These are phyloP conservation scores for Arachnomyces sp. DNA, from an alignment of 2,329 filamentous ascomycete genomes.

Conservation along the genomic window DNA sequence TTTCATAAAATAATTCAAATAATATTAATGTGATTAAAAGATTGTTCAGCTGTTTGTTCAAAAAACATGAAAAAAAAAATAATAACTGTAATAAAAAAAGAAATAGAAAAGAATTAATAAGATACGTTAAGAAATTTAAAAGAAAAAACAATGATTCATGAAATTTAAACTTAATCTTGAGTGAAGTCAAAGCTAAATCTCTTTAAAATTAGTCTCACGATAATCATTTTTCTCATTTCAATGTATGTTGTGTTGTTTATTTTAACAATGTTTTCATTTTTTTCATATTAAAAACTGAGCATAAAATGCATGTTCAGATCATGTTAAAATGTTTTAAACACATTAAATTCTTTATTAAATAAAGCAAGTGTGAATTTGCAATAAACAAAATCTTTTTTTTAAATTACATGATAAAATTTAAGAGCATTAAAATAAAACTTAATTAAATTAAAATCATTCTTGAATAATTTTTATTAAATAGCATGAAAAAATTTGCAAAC, in stretches of 20 bases:
- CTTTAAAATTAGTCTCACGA: too few relatives aligned
- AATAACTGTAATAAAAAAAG: too few relatives aligned
- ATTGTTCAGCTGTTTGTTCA: too few relatives aligned
- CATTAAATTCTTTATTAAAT: slow-evolving; percentile 5
- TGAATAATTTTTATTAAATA: slow-evolving; percentile 15
- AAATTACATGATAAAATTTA: slow-evolving; percentile 8
- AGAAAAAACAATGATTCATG: too few relatives aligned
- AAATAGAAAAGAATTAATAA: too few relatives aligned
- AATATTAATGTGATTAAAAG: too few relatives aligned
- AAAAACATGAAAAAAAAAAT: too few relatives aligned
- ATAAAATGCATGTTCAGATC: slow-evolving; percentile 3
- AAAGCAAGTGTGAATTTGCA: slow-evolving; percentile 12
- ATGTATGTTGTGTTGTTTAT: slow-evolving; percentile 5
- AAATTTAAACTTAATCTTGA: too few relatives aligned
- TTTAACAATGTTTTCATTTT: slow-evolving; percentile 5
- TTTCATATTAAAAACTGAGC: slow-evolving; percentile 4
- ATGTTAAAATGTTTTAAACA: slow-evolving; percentile 5
- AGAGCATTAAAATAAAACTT: slow-evolving; percentile 13
- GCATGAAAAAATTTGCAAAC: slow-evolving; percentile 18
- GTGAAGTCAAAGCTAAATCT: too few relatives aligned
- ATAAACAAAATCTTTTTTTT: slow-evolving; percentile 9
- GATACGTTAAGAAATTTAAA: too few relatives aligned
- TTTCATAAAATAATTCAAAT: too few relatives aligned
- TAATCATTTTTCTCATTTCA: too few relatives aligned
- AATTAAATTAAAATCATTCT: slow-evolving; percentile 13